Evolutionary conservation across 139 green algal species (phyloP), one percentile per base, ranked within the genome.

Genomic region (Zygnema circumcarinatum): DNA sequence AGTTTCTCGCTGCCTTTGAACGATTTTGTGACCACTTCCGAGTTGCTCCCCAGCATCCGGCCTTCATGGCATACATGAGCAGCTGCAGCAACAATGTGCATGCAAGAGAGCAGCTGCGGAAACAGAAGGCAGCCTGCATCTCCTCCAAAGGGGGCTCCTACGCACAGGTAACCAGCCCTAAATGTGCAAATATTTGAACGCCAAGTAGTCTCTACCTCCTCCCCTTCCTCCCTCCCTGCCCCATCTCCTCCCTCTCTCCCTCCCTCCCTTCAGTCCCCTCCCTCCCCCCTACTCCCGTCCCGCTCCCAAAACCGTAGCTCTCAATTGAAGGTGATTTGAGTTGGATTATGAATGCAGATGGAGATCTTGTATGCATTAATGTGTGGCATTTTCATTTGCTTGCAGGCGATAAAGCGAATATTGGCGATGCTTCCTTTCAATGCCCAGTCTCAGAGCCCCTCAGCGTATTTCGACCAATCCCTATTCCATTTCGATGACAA

Each of bases 401-500:
- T 42, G 31, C 73, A 92, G 88, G 54, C 87, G 21, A 39, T 92
- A 33, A 93, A 90, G 73, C 32, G 88, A 38, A 56, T 41, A 56
- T 67, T 91, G n/a, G 62, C 88, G 33, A 11, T 25, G 1, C 82
- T 92, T 33, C 89, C 89, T 7, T 90, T 89, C 62, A 90, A n/a
- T 20, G 39, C 73, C 2, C 89, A 92, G 47, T 67, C 53, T 1
- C 39, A 84, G 35, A 89, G 42, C 81, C 88, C 89, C 32, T 92
- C 87, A 21, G 32, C 80, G 2, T 91, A 91, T 74, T 90, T 90
- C n/a, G 87, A 91, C 68, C 83, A 90, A 62, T 79, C 82, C 36
- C 81, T 90, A 21, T 92, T 93, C 74, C 74, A 90, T 16, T 92
- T 91, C 21, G 89, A 92, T 53, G 89, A 92, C 2, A 92, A 92